Evolutionary conservation across 331 rosid species (phyloP), one percentile per base, ranked within the genome.

Genomic region (Pyracantha coccinea): DNA sequence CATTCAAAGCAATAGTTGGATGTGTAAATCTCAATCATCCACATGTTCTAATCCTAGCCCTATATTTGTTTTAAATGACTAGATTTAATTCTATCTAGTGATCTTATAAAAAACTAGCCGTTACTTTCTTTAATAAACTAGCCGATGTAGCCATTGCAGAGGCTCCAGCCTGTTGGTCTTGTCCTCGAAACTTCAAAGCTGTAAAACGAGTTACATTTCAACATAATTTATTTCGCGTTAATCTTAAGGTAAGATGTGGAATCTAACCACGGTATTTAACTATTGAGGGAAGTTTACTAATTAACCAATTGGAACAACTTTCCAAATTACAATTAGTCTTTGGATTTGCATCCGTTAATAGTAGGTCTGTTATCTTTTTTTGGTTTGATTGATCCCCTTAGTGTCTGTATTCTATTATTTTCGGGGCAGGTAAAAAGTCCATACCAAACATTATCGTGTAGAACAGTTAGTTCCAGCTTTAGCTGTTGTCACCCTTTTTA

Each of bases 381-480:
- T 45, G 52, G 54, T 33, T 27, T 27, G 68, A 16, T 63, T 60
- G 16, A 72, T 35, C 76, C 63, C 19, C 20, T 4, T 21, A 32
- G 0, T 70, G 75, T 72, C 35, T 14, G 24, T 16, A 17, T 72
- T 33, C 66, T 15, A 72, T 57, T 15, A 72, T 72, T 57, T 72
- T 33, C 11, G 33, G 55, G 25, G 55, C 33, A 57, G 76, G 76
- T 72, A 57, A 53, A 71, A 71, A 57, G 75, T 71, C 20, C 35
- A 55, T 32, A 66, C 35, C 66, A 15, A 57, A 71, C 68, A 63
- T 63, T 63, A 63, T 63, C 68, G 31, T 62, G 41, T 16, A 28
- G 4, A 35, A 28, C 21, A 63, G 32, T 41, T 14, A 27, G n/a
- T 8, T 8, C 10, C 44, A 53, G 47, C 0, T 60, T 60, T 2